These are phyloP conservation scores for Ceratobasidium sp. DNA, from an alignment of 1,284 basidiomycete genomes.

Conservation along the genomic window DNA sequence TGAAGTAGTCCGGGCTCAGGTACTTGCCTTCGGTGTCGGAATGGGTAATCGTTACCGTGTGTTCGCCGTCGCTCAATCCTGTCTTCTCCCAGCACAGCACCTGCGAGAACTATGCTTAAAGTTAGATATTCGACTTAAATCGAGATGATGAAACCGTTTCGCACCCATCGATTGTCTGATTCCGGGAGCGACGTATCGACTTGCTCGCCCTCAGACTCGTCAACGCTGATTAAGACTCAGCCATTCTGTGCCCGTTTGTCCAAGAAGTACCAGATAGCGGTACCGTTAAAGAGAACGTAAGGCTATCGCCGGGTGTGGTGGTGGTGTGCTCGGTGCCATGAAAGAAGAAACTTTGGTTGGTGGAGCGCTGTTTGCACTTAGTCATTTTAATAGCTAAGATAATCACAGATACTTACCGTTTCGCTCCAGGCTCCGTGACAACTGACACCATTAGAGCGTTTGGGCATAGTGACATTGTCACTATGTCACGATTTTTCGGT, in stretches of 20 bases:
- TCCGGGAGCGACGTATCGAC: background rate
- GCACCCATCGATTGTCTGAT: too few relatives aligned
- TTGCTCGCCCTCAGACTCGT: background rate
- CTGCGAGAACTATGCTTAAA: too few relatives aligned
- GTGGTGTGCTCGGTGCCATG: background rate
- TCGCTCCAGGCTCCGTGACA: background rate
- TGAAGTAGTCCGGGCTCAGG: slow-evolving; percentile 17
- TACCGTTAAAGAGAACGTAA: slow-evolving; percentile 30
- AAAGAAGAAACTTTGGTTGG: background rate
- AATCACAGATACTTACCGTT: background rate
- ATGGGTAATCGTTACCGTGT: too few relatives aligned
- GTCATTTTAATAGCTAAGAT: background rate
- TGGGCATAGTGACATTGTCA: too few relatives aligned
- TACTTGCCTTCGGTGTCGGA: too few relatives aligned
- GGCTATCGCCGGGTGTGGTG: slow-evolving; percentile 1
- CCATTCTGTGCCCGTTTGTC: slow-evolving; percentile 2
- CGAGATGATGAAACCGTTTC: too few relatives aligned
- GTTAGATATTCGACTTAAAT: too few relatives aligned
- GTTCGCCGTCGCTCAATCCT: too few relatives aligned
- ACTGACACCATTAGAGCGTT: background rate
- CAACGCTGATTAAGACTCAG: slow-evolving; percentile 7
- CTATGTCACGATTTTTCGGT: too few relatives aligned
- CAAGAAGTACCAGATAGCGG: slow-evolving; percentile 24
- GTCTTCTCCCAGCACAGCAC: too few relatives aligned
- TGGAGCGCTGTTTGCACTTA: background rate